Evolutionary conservation across 805 yeast species (phyloP).

Genomic region (Spathaspora passalidarum): DNA sequence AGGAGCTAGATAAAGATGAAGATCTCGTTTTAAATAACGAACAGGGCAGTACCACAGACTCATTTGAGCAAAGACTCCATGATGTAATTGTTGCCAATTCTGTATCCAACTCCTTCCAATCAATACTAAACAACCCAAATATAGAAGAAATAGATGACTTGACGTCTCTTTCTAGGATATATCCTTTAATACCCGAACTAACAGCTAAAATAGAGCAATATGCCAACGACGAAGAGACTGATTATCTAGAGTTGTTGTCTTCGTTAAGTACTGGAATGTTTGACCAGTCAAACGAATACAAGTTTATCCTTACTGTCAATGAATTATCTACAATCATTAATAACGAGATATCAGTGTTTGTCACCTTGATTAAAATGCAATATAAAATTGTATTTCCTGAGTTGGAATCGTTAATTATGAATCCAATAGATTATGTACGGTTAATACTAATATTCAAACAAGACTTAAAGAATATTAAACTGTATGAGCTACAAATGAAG

Average conservation of each 20-base stretch:
- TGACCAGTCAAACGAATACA: slow-evolving; percentile 36
- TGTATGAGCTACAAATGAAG: slow-evolving; percentile 35
- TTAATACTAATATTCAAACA: slow-evolving; percentile 52
- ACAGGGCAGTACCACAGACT: background rate
- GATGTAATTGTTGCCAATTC: slow-evolving; percentile 8
- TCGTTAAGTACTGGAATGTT: slow-evolving; percentile 21
- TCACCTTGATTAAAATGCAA: slow-evolving; percentile 46
- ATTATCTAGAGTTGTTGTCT: slow-evolving; percentile 30
- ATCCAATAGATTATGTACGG: slow-evolving; percentile 59
- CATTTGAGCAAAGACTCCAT: slow-evolving; percentile 14
- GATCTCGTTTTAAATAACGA: slow-evolving; percentile 3
- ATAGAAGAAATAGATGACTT: slow-evolving; percentile 19
- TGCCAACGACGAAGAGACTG: slow-evolving; percentile 22
- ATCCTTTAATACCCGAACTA: slow-evolving; percentile 21
- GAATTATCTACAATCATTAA: slow-evolving; percentile 51
- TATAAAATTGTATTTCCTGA: slow-evolving; percentile 71
- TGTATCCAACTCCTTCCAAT: slow-evolving; percentile 11
- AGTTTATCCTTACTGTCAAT: slow-evolving; percentile 54
- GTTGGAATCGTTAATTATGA: slow-evolving; percentile 57
- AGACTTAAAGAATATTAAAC: slow-evolving; percentile 29
- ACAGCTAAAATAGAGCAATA: slow-evolving; percentile 17
- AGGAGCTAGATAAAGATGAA: slow-evolving; percentile 9
- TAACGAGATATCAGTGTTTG: slow-evolving; percentile 50
- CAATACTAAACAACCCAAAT: slow-evolving; percentile 18
- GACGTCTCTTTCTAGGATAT: slow-evolving; percentile 18